A percentile compares a stretch with the other conserved stretches of the same genome.
These are phyloP conservation scores for Backusella circina DNA, from an alignment of 192 early-diverging fungal genomes.

Conservation along the genomic window DNA sequence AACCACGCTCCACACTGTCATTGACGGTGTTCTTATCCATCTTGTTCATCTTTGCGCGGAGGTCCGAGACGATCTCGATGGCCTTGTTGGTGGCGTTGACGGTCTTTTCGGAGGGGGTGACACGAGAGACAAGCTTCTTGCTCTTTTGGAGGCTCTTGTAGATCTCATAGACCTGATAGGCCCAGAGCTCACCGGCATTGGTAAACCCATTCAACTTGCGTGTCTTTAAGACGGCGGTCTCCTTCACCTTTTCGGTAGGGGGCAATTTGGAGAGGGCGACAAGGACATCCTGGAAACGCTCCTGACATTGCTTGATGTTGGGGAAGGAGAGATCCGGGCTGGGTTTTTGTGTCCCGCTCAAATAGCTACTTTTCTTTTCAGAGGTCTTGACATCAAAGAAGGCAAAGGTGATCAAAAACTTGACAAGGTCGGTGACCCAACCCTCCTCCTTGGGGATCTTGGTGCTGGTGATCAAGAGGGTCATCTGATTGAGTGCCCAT, in stretches of 20 bases:
- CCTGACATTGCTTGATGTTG: constrained; percentile 57
- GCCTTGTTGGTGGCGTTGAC: constrained; percentile 36
- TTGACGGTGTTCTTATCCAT: background rate
- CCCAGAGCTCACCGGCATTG: constrained; percentile 60
- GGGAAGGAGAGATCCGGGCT: constrained; percentile 54
- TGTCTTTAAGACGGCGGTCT: constrained; percentile 26
- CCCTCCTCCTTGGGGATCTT: constrained; percentile 73
- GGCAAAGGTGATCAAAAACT: constrained; percentile 69
- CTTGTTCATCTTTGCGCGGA: constrained; percentile 34
- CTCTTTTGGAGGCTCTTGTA: constrained; percentile 40
- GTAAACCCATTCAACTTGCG: constrained; percentile 51
- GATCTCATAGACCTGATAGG: constrained; percentile 46
- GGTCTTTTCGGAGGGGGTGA: constrained; percentile 39
- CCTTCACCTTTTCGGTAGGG: constrained; percentile 32
- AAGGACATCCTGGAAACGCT: constrained; percentile 60
- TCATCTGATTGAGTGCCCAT: constrained; percentile 86
- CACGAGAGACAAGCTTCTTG: constrained; percentile 32
- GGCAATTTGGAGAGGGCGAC: constrained; percentile 64
- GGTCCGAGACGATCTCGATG: constrained; percentile 34
- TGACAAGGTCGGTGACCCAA: constrained; percentile 64
- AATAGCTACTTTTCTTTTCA: constrained; percentile 39
- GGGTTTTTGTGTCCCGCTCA: constrained; percentile 19
- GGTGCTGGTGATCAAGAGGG: constrained; percentile 65
- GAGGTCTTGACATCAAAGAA: constrained; percentile 62
- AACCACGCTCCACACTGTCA: constrained; percentile 49